Base-by-base conservation (phyloP, 2,329 filamentous ascomycete genomes). In the Penicillium sp. region DNA sequence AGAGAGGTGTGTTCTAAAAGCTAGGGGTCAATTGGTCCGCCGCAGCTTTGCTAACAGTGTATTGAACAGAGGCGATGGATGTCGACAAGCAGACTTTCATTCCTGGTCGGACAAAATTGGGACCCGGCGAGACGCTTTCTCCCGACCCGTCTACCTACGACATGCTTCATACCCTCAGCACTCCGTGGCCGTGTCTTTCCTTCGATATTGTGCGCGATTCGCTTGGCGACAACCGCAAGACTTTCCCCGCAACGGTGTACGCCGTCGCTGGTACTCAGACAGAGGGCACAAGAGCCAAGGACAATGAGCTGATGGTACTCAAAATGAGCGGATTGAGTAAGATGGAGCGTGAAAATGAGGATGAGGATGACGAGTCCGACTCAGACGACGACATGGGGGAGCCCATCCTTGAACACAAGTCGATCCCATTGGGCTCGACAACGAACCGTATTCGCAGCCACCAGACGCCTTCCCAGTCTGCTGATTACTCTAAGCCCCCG, bases 181-280 rank as follows among this genome's bases (percentile, higher is more conserved):
- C 92, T 7, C 91, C 91, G 1, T 99, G 94, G 94, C 94, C 94
- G 3, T 99, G 94, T 70, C 82, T 99, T 14, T 97, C 92, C 2
- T 96, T 96, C 74, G 94, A 97, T 70, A 87, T 99, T 54, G 75
- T 99, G 56, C 86, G 82, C 63, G 94, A 99, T 74, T 80, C 81
- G 46, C 82, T 99, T 16, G 94, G 94, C 61, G 88, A 96, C 69
- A 86, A 90, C 72, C 87, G 94, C 67, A 95, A 87, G 72, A 86
- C 87, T n/a, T 99, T 95, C 74, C 94, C 94, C 24, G 90, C 91
- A 45, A 96, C 92, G 53, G 87, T 96, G 76, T 99, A 97, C 76
- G 88, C 92, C 10, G 92, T 97, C 28, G 87, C 91, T 16, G 94
- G 94, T 54, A 99, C 94, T 11, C 94, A 99, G 77, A 94, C 94